Base-by-base conservation (phyloP, 1,284 basidiomycete genomes). In the Ceratobasidium sp. region DNA sequence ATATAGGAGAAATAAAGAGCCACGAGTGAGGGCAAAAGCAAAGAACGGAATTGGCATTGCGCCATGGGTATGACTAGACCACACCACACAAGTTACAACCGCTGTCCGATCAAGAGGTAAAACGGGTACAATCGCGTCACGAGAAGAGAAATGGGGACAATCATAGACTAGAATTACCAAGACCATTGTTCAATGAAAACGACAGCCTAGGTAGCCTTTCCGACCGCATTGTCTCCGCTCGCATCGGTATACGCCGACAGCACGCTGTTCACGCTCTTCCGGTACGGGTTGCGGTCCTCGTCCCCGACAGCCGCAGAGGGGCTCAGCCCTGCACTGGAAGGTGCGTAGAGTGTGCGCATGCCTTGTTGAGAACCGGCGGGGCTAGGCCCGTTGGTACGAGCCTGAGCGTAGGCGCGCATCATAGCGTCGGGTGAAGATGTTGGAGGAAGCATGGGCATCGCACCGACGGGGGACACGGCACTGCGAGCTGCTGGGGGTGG, bases 371-470 rank as follows among this genome's bases (percentile, higher is more conserved):
- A 46, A 32, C 68, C 62, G 8, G 65, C 65, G 17, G 77, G 76
- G n/a, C 52, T 76, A 11, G 49, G 43, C 17, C 57, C 68, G 13
- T 25, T 37, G 32, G 17, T 64, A 32, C 64, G 75, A 34, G 75
- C 61, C 25, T 70, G 65, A 1, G 92, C 92, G 76, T 93, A 93
- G 0, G 90, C 90, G n/a, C 88, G 88, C 51, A 93, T 85, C 90
- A 93, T 91, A 19, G 88, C 91, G 79, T 93, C 92, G 2, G 92
- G 92, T 0, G 88, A 88, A 52, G 86, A 86, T 22, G 87, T 86
- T 80, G 86, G 82, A 2, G 85, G 83, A 75, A 85, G 83, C 83
- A 87, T 85, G 2, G 86, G 84, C 85, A 89, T 88, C 80, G 81
- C 65, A 5, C 76, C 77, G 29, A 69, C 59, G 37, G 75, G 77